Base-by-base conservation (phyloP, 2,329 filamentous ascomycete species). In the Nectriaceae sp. region DNA sequence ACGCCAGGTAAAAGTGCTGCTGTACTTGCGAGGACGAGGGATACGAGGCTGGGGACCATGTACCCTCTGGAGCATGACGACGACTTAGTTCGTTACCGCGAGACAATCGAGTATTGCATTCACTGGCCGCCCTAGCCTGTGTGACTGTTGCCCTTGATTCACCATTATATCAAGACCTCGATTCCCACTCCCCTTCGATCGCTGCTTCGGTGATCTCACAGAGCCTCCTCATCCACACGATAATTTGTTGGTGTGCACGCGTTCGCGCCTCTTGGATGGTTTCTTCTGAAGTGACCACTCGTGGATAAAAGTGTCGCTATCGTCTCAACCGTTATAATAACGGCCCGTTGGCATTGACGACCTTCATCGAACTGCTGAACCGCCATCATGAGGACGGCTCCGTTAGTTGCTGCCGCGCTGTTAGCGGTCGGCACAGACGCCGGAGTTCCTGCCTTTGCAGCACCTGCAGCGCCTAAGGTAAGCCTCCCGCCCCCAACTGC, bases 351-450 rank as follows among this genome's bases (percentile, higher is more conserved):
- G 24, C 24, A 29, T 29, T 29, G 24, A 29, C 24, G 13, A 29
- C 13, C 13, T 6, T 29, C 24, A 13, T 29, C 24, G 13, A 29
- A 29, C 13, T 29, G 24, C 24, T 29, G 24, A 13, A 29, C 6
- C 24, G 13, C 13, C 24, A 29, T 29, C 51, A 72, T 72, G 69
- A 71, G 68, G 67, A 57, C 63, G 39, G 48, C 60, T 33, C 59
- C 62, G 31, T 42, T 70, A 33, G 53, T 67, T 24, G 64, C 62
- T 42, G 62, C 65, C 38, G 55, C 67, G 22, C 50, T 67, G 20
- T 53, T 71, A 52, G 61, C 62, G 18, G 63, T 59, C 24, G 56
- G 64, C 50, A 56, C 54, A 38, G 61, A 67, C 22, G 65, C 62
- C 16, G 16, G 33, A 6, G 33, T 19, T 19, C 33, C 8, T 33